Conservation (phyloP, 495 filamentous ascomycete genomes). For the Pyrenopolyporus hunteri region DNA sequence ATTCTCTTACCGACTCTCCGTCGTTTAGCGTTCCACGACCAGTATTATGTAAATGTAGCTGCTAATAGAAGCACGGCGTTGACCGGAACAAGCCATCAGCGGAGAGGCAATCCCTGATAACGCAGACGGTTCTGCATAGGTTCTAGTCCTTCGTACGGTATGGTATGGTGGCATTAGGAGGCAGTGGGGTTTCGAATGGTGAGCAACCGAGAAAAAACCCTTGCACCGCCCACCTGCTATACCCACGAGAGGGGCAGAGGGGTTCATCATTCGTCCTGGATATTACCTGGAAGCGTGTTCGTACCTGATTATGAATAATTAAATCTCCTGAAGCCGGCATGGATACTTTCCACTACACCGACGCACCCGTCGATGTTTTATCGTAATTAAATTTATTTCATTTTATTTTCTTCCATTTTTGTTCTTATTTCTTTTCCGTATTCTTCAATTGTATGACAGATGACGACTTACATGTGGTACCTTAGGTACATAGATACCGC, state of each 20-base stretch:
- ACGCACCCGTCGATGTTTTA: too few relatives aligned
- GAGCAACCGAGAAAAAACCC: slow-evolving; percentile 32
- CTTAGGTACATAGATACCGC: too few relatives aligned
- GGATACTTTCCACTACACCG: neutral
- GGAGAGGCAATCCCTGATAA: slow-evolving; percentile 31
- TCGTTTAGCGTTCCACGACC: neutral
- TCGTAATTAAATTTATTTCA: neutral
- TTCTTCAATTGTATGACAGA: too few relatives aligned
- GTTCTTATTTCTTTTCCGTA: neutral
- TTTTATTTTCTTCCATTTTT: neutral
- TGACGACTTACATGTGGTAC: too few relatives aligned
- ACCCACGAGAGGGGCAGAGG: slow-evolving; percentile 36
- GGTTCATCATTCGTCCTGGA: slow-evolving; percentile 33
- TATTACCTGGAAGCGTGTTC: slow-evolving; percentile 24
- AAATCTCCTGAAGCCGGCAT: slow-evolving; percentile 6
- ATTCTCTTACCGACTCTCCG: slow-evolving; percentile 29
- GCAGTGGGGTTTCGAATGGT: slow-evolving; percentile 39
- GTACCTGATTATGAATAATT: slow-evolving; percentile 26
- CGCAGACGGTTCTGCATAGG: slow-evolving; percentile 26
- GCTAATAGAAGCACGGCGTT: slow-evolving; percentile 34
- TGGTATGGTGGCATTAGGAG: slow-evolving; percentile 42
- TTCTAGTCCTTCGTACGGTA: slow-evolving; percentile 39
- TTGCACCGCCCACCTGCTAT: slow-evolving; percentile 37
- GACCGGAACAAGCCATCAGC: slow-evolving; percentile 30
- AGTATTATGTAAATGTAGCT: slow-evolving; percentile 32